A percentile compares a stretch with the other conserved stretches of the same genome.
Conservation (phyloP, 1,139 yeast species). For the Nakaseomyces kungkrabaensis region DNA sequence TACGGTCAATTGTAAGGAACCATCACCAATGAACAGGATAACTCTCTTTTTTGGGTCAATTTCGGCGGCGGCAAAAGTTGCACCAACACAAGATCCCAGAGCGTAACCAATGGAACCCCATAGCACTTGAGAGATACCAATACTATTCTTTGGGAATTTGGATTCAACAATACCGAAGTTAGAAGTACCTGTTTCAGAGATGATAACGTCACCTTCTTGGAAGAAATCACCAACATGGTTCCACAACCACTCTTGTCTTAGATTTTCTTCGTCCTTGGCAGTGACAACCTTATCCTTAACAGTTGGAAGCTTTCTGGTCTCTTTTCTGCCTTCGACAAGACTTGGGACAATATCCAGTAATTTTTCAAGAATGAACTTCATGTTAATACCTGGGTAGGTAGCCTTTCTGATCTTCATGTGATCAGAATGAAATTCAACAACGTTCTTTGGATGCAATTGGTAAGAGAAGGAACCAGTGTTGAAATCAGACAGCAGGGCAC, state of each 20-base stretch:
- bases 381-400: slow-evolving; percentile 61
- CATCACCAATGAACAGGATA: slow-evolving; percentile 78
- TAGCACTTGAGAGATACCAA: slow-evolving; percentile 77
- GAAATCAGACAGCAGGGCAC: slow-evolving; percentile 75
- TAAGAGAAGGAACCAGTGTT: slow-evolving; percentile 82
- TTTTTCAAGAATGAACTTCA: slow-evolving; percentile 53
- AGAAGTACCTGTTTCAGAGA: slow-evolving; percentile 84
- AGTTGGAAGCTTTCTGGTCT: slow-evolving; percentile 36
- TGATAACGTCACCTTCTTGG: slow-evolving; percentile 65
- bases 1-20: slow-evolving; percentile 78
- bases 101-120: slow-evolving; percentile 91
- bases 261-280: slow-evolving; percentile 22
- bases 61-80: slow-evolving; percentile 74
- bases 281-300: slow-evolving; percentile 18
- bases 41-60: slow-evolving; percentile 60
- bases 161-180: slow-evolving; percentile 77
- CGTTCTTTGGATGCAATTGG: slow-evolving; percentile 63
- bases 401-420: slow-evolving; percentile 67
- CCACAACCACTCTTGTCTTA: slow-evolving; percentile 80
- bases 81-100: slow-evolving; percentile 78
- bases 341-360: slow-evolving; percentile 39
- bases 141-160: slow-evolving; percentile 59
- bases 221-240: slow-evolving; percentile 63
- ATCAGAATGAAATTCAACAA: slow-evolving; percentile 82
- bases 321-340: slow-evolving; percentile 33